Evolutionary conservation across 352 stramenopile genomes (phyloP), one percentile per base, ranked within the genome.

Genomic region (Aphanomyces stellatus): DNA sequence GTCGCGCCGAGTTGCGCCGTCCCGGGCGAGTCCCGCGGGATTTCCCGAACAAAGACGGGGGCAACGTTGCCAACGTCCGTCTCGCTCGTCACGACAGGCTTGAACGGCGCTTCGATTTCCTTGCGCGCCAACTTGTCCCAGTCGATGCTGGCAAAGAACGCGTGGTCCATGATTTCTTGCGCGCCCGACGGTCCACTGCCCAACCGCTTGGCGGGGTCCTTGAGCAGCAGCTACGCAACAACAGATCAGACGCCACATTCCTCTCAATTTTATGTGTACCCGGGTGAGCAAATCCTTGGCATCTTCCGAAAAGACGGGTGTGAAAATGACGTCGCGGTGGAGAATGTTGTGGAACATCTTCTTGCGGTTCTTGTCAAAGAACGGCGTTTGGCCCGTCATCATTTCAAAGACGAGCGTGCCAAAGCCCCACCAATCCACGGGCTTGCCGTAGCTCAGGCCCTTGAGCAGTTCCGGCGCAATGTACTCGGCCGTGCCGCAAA

Each of bases 311-410:
- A 97, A 96, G 5, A 80, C 82, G 28, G 88, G 82, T 4, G 84
- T 91, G 66, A 93, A 95, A 41, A 90, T 79, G 2, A 94, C 86
- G 53, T 94, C 86, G 19, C 86, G 84, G 72, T 94, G 86, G 34
- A 94, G 69, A 69, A 98, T 98, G 69, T 96, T 96, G 76, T 95
- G 84, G 76, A 97, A 97, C 92, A 98, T 98, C 61, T 87, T 78
- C 74, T 98, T 98, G 10, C 91, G 76, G 75, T 98, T 98, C 51
- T 93, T 91, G 72, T 98, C 93, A 64, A 97, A 98, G 74, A 98
- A 98, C 10, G 93, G 93, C 13, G 92, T 97, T 80, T 83, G 74
- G 24, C 93, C 91, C 8, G 88, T 91, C 76, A 98, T 96, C 88
- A 98, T 97, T 80, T 98, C 93, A 76, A 97, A 98, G 53, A 96